Evolutionary conservation across 192 early-diverging fungal genomes (phyloP), one percentile per base, ranked within the genome.

Genomic region (Chytriomyces sp.): DNA sequence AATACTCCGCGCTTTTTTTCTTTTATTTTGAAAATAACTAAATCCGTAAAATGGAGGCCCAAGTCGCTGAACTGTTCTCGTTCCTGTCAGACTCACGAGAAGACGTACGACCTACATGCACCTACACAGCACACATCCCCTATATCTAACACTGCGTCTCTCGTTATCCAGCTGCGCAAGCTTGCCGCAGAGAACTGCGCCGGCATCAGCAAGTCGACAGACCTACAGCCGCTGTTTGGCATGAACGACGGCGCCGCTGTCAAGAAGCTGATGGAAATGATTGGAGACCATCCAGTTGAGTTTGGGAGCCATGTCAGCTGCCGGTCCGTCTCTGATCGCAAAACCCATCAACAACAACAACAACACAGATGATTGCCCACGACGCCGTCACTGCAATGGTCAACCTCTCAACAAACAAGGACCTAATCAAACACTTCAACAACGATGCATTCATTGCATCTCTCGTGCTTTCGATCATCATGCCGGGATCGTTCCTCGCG

Each of bases 301-400:
- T 35, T 35, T 35, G 28, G 28, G 28, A 35, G 2, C 28, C 28
- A 35, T 35, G 28, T 35, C 28, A 0, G 28, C 28, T 35, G 28
- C 28, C 2, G 28, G 28, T 35, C 28, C 28, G 1, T 35, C 0
- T 35, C 28, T 35, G 2, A 35, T 35, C 1, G 2, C 28, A 0
- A 35, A 35, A n/a, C n/a, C n/a, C n/a, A n/a, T n/a, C n/a, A n/a
- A n/a, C n/a, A 0, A 35, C 28, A 2, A 35, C 28, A 35, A 57
- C 11, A 61, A 10, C 5, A 5, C 85, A 95, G 94, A 63, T 90
- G 7, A 93, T 89, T 18, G 94, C 94, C 24, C 94, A 97, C 80
- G 91, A 94, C 75, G 93, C 94, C 1, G 77, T 96, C 60, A 86
- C 86, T 66, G 84, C 92, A 45, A 85, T 98, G 47, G 91, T 98